phyloP scores from a whole-genome alignment of 768 basidiomycete genomes.

The Asterophora lycoperdoides region DNA sequence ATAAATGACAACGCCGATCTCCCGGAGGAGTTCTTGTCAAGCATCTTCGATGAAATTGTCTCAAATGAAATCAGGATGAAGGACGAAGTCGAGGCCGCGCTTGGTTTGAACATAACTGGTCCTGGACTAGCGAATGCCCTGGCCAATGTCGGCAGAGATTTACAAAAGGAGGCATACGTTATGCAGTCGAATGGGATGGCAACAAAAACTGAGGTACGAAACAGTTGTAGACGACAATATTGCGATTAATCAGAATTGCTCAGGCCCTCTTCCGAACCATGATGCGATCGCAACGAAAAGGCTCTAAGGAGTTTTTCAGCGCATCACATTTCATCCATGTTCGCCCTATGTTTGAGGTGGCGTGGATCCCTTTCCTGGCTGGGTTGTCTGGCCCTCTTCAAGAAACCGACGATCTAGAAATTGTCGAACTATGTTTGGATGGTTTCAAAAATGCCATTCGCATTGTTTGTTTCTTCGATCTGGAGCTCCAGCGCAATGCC shows the following conservation, averaged over 20 bases:
- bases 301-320: conserved; percentile 85
- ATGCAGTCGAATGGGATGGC: conserved; percentile 96
- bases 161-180: conserved; percentile 94
- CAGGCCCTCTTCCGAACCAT: conserved; percentile 90
- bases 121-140: conserved; percentile 80
- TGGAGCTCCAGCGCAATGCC: conserved; percentile 97
- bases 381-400: conserved; percentile 93
- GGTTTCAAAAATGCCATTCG: conserved; percentile 97
- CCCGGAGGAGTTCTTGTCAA: conserved; percentile 75
- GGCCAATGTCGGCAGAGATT: conserved; percentile 87
- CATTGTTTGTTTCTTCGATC: conserved; percentile 94
- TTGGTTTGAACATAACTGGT: conserved; percentile 39
- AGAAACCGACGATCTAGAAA: conserved; percentile 89
- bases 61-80: conserved; percentile 97
- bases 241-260: conserved; percentile 10
- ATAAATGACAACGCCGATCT: conserved; percentile 91
- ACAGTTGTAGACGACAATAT: conserved; percentile 1
- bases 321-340: conserved; percentile 97
- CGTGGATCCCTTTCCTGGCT: conserved; percentile 97
- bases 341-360: conserved; percentile 98
- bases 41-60: conserved; percentile 88
- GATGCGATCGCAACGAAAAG: conserved; percentile 87
- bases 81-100: conserved; percentile 78
- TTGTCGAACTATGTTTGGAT: conserved; percentile 88
- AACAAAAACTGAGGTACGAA: conserved; percentile 84